Evolutionary conservation across 2,329 filamentous ascomycete genomes (phyloP).

Genomic region (Teratosphaeriaceae sp.): DNA sequence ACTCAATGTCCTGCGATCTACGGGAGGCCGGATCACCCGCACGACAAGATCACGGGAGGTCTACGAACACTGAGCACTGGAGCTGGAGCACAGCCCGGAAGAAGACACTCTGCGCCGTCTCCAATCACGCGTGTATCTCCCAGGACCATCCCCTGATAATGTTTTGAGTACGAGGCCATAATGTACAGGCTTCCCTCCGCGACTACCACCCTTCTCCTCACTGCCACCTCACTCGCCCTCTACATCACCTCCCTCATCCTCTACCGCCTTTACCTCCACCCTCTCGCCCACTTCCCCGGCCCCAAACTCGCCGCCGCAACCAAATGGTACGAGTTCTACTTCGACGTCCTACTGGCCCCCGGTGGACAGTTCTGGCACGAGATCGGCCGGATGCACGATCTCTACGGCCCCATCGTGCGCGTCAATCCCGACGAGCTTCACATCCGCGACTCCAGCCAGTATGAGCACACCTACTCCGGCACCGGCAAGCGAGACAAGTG

Average conservation of each 20-base stretch:
- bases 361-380: constrained; percentile 19
- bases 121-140: too few relatives aligned
- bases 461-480: constrained; percentile 13
- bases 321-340: constrained; percentile 30
- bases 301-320: constrained; percentile 30
- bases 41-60: too few relatives aligned
- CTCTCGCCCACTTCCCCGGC: constrained; percentile 29
- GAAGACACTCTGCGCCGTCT: too few relatives aligned
- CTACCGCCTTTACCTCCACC: constrained; percentile 18
- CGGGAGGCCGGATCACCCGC: too few relatives aligned
- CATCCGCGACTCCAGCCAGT: constrained; percentile 32
- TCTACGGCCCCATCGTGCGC: constrained; percentile 35
- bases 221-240: neutral
- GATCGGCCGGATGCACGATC: constrained; percentile 24
- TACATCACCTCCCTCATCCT: neutral
- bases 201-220: neutral
- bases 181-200: too few relatives aligned
- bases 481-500: constrained; percentile 7
- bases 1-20: too few relatives aligned
- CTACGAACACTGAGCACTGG: too few relatives aligned
- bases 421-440: constrained; percentile 37
- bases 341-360: constrained; percentile 25
- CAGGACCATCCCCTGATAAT: too few relatives aligned
- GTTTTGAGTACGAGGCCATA: too few relatives aligned
- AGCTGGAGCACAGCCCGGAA: too few relatives aligned